These are phyloP conservation scores for Fusarium mangiferae DNA, from an alignment of 2,329 filamentous ascomycete species.

Conservation along the genomic window DNA sequence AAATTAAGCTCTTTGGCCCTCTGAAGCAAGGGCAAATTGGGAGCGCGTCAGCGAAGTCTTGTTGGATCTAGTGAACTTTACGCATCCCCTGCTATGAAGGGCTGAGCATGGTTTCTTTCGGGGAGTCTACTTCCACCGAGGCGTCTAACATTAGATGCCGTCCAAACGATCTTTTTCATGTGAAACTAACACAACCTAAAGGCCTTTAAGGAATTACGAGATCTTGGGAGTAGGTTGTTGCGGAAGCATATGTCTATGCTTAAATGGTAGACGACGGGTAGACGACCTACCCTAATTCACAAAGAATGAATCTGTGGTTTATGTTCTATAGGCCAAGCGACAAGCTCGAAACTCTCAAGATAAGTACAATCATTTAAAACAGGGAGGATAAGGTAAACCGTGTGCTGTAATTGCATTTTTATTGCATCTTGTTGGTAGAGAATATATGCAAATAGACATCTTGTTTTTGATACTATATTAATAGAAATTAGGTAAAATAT, in stretches of 20 bases:
- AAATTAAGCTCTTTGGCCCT: background rate
- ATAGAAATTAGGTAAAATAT: background rate
- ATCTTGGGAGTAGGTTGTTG: background rate
- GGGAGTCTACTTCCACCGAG: background rate
- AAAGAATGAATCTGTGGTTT: background rate
- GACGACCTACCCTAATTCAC: background rate
- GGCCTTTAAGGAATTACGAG: background rate
- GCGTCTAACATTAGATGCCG: background rate
- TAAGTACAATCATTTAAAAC: rapidly evolving
- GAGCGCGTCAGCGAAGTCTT: background rate
- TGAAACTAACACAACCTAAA: background rate
- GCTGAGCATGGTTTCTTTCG: no score
- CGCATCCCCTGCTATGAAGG: background rate
- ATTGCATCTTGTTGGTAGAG: rapidly evolving
- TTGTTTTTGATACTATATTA: no score
- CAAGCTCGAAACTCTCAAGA: rapidly evolving
- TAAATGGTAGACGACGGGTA: background rate
- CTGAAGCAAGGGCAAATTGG: background rate
- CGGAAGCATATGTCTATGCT: background rate
- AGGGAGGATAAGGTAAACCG: rapidly evolving
- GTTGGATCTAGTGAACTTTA: background rate
- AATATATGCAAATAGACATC: no score
- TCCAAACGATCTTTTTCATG: background rate
- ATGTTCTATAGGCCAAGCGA: rapidly evolving
- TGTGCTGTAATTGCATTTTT: rapidly evolving